These are phyloP conservation scores for Scedosporium minutisporum DNA, from an alignment of 2,329 filamentous ascomycete genomes.

Conservation along the genomic window DNA sequence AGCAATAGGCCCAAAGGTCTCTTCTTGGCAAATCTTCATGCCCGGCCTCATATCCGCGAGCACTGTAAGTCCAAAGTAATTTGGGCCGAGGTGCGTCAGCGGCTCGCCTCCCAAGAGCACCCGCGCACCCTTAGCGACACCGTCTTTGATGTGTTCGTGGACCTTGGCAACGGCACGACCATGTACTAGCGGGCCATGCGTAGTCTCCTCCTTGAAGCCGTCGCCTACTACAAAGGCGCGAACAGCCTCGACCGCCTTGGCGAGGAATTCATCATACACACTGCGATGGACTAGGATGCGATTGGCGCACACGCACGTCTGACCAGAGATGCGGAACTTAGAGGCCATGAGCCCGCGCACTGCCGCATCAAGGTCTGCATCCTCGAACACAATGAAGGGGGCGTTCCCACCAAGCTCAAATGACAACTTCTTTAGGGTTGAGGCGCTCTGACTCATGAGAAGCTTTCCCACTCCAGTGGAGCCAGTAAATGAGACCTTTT, in stretches of 20 bases:
- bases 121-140: constrained; percentile 65
- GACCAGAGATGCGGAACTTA: constrained; percentile 91
- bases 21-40: constrained; percentile 78
- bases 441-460: constrained; percentile 81
- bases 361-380: constrained; percentile 78
- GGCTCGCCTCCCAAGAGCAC: constrained; percentile 67
- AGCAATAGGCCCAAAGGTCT: constrained; percentile 93
- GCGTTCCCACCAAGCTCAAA: constrained; percentile 93
- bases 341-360: constrained; percentile 73
- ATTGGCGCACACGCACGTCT: constrained; percentile 91
- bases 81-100: constrained; percentile 63
- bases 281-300: constrained; percentile 69
- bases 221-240: constrained; percentile 65
- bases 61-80: constrained; percentile 87
- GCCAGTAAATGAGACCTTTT: constrained; percentile 92
- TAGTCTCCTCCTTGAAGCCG: constrained; percentile 60
- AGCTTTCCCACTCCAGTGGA: constrained; percentile 59
- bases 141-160: constrained; percentile 69
- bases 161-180: constrained; percentile 73
- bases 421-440: constrained; percentile 72
- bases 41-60: constrained; percentile 75
- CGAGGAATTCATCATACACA: constrained; percentile 67
- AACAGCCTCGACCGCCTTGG: constrained; percentile 62
- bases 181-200: constrained; percentile 80
- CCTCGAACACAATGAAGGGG: constrained; percentile 94